phyloP scores from a whole-genome alignment of 2,329 filamentous ascomycete species.

The Hymenoscyphus scutula region DNA sequence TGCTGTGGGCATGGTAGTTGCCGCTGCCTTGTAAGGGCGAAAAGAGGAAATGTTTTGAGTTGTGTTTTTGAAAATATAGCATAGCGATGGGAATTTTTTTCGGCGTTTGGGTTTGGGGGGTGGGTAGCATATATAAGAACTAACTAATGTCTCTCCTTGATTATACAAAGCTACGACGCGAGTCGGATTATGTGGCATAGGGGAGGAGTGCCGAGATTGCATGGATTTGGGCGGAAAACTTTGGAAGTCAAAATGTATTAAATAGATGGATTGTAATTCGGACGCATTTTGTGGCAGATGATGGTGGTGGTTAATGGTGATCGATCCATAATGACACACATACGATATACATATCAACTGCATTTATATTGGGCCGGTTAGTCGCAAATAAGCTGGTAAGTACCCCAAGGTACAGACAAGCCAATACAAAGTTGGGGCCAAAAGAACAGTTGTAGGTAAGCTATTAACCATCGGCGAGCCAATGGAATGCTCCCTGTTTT shows the following conservation, averaged over 20 bases:
- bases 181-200: conserved; percentile 6
- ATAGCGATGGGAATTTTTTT: conserved; percentile 23
- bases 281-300: neutral
- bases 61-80: conserved; percentile 18
- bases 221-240: neutral
- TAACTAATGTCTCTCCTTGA: conserved; percentile 33
- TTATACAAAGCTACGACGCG: neutral
- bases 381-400: too few relatives aligned
- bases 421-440: too few relatives aligned
- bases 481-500: too few relatives aligned
- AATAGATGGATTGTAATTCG: too few relatives aligned
- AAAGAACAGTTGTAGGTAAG: too few relatives aligned
- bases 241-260: neutral
- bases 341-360: neutral
- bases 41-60: neutral
- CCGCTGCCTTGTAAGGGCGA: conserved; percentile 22
- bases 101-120: conserved; percentile 7
- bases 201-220: neutral
- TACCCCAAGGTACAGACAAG: too few relatives aligned
- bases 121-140: conserved; percentile 8
- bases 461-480: too few relatives aligned
- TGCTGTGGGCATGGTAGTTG: conserved; percentile 25
- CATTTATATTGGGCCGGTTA: too few relatives aligned
- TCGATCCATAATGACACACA: neutral
- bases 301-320: neutral